A percentile compares a stretch with the other conserved stretches of the same genome.
phyloP scores from a whole-genome alignment of 495 filamentous ascomycete species.

The Penicillium turbatum region DNA sequence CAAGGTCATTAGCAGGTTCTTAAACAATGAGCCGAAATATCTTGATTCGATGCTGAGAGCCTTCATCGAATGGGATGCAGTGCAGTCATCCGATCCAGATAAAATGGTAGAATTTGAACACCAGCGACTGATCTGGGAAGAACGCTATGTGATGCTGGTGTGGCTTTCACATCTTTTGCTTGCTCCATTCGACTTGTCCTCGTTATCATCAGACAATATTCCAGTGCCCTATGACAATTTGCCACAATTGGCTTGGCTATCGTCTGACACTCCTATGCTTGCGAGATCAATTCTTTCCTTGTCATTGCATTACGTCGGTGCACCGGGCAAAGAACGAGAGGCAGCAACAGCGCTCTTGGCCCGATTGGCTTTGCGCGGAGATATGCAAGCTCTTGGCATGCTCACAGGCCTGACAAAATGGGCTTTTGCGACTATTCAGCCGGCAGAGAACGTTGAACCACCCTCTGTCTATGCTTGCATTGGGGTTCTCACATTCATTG shows the following conservation, averaged over 20 bases:
- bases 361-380: slow-evolving; percentile 71
- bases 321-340: slow-evolving; percentile 80
- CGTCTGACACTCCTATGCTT: slow-evolving; percentile 58
- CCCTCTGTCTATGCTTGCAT: slow-evolving; percentile 57
- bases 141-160: slow-evolving; percentile 79
- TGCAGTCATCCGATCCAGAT: slow-evolving; percentile 3
- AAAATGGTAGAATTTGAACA: slow-evolving; percentile 6
- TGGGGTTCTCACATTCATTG: slow-evolving; percentile 73
- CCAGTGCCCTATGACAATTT: slow-evolving; percentile 29
- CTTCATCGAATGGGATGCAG: slow-evolving; percentile 51
- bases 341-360: slow-evolving; percentile 79
- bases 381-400: slow-evolving; percentile 79
- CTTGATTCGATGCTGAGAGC: slow-evolving; percentile 73
- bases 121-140: slow-evolving; percentile 67
- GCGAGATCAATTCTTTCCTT: slow-evolving; percentile 64
- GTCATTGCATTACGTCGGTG: slow-evolving; percentile 64
- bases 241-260: slow-evolving; percentile 19
- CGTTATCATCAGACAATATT: slow-evolving; percentile 63
- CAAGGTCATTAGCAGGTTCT: slow-evolving; percentile 84
- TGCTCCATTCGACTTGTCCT: slow-evolving; percentile 86
- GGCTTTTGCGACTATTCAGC: slow-evolving; percentile 56
- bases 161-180: slow-evolving; percentile 92
- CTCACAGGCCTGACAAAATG: slow-evolving; percentile 61
- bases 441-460: slow-evolving; percentile 26
- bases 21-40: slow-evolving; percentile 80